These are phyloP conservation scores for Apiospora marii DNA, from an alignment of 2,329 filamentous ascomycete genomes.

Conservation along the genomic window DNA sequence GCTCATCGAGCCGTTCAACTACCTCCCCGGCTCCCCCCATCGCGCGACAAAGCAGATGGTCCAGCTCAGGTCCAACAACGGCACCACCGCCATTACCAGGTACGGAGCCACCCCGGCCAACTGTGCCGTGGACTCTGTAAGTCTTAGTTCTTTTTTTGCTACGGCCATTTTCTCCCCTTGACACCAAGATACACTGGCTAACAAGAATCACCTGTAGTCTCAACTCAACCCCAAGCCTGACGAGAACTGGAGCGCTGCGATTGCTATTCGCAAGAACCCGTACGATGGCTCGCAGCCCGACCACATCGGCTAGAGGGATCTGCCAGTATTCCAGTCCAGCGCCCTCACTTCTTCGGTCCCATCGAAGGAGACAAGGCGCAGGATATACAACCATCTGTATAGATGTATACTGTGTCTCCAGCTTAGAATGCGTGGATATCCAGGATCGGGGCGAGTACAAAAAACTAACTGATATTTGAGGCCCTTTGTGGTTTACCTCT, in stretches of 20 bases:
- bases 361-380: neutral
- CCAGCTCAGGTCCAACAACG: constrained; percentile 1
- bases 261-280: constrained; percentile 15
- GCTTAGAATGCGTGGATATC: neutral
- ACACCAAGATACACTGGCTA: neutral
- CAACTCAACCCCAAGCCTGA: constrained; percentile 11
- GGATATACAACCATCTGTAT: neutral
- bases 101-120: constrained; percentile 10
- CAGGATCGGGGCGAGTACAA: neutral
- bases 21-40: neutral
- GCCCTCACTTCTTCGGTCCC: neutral
- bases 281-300: constrained; percentile 10
- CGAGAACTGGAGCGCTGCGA: constrained; percentile 7
- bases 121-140: neutral
- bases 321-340: neutral
- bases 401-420: neutral
- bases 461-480: neutral
- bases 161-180: too few relatives aligned
- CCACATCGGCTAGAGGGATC: neutral
- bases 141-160: neutral
- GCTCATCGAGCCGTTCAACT: constrained; percentile 16
- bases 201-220: neutral
- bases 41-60: constrained; percentile 13
- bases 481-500: too few relatives aligned
- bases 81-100: neutral